Percentiles rank a stretch among this genome's conserved stretches.
Evolutionary conservation across 116 monocot genomes (phyloP).

Genomic region (Dioscorea cayenensis): DNA sequence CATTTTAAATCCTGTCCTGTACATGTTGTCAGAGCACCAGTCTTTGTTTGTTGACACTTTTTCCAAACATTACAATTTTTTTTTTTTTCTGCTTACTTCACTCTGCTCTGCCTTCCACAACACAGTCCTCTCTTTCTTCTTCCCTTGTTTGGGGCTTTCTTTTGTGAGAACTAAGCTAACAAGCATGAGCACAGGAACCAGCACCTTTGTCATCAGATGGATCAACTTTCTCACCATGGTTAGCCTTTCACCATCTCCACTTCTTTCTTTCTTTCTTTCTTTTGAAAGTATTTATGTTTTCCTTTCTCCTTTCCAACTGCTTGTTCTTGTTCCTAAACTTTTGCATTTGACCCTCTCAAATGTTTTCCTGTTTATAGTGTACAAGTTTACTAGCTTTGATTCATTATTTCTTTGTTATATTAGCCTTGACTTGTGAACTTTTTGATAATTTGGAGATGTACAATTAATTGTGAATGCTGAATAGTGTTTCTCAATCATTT

Average conservation of each 20-base stretch:
- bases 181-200: conserved; percentile 62
- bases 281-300: not conserved
- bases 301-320: not conserved
- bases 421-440: no score
- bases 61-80: not conserved
- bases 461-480: no score
- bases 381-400: no score
- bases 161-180: not conserved
- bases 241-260: not conserved
- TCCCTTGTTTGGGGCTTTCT: not conserved
- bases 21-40: not conserved
- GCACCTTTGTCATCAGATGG: conserved; percentile 90
- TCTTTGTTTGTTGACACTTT: not conserved
- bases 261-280: conserved; percentile 5
- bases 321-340: no score
- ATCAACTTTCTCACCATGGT: conserved; percentile 95
- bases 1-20: no score
- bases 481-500: no score
- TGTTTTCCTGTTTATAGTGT: no score
- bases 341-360: no score
- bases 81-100: not conserved
- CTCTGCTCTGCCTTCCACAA: not conserved
- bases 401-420: no score
- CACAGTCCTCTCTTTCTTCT: not conserved
- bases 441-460: no score